These are phyloP conservation scores for Talaromyces rugulosus DNA, from an alignment of 2,329 filamentous ascomycete genomes.

Conservation along the genomic window DNA sequence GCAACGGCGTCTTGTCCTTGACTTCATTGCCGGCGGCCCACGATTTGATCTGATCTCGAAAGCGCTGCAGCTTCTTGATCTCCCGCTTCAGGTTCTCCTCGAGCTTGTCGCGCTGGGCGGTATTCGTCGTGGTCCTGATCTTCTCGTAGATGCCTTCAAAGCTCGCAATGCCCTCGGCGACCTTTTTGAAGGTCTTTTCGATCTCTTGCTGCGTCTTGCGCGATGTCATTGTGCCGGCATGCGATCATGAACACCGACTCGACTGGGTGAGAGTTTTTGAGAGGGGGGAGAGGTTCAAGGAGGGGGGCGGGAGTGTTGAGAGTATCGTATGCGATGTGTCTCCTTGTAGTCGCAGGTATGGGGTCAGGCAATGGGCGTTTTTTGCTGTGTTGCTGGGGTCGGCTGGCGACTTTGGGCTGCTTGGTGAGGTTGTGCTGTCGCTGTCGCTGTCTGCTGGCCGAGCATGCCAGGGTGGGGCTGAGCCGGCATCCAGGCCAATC, in stretches of 20 bases:
- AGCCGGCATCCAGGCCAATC: not conserved
- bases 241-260: conserved; percentile 12
- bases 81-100: conserved; percentile 98
- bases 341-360: not conserved
- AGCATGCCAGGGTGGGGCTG: not conserved
- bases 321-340: not conserved
- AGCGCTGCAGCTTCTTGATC: conserved; percentile 98
- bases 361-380: not conserved
- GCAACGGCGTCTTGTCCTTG: conserved; percentile 94
- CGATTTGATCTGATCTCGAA: conserved; percentile 98
- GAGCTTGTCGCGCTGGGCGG: conserved; percentile 94
- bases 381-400: not conserved
- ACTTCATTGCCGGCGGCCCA: conserved; percentile 98
- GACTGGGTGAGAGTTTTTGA: not conserved
- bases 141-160: conserved; percentile 98
- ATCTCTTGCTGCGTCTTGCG: conserved; percentile 97
- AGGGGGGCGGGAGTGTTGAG: not conserved
- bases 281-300: not conserved
- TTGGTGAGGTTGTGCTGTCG: not conserved
- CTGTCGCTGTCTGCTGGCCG: not conserved
- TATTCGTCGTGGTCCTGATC: conserved; percentile 87
- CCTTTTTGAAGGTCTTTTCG: conserved; percentile 99
- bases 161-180: conserved; percentile 82
- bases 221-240: conserved; percentile 68
- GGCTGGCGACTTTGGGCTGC: not conserved